Conservation (phyloP, 2,329 filamentous ascomycete genomes). For the Diaporthe helianthi region DNA sequence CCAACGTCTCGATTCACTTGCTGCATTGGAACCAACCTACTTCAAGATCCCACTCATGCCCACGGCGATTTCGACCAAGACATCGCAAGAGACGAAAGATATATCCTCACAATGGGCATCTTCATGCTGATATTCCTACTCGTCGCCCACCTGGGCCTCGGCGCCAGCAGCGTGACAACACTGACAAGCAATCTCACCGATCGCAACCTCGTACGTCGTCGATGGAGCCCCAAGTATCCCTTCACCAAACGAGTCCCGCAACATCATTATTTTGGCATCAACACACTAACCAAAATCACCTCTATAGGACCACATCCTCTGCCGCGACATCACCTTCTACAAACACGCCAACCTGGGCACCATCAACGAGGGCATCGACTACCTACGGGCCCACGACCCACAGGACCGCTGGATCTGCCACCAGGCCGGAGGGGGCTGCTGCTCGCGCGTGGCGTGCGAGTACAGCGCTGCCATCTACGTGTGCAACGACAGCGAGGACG, state of each 20-base stretch:
- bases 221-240: too few species aligned
- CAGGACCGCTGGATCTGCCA: background rate
- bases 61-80: background rate
- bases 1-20: background rate
- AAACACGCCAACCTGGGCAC: slow-evolving; percentile 1
- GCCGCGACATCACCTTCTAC: background rate
- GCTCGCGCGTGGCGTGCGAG: background rate
- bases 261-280: too few species aligned
- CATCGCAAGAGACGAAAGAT: background rate
- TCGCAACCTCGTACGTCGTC: background rate
- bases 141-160: background rate
- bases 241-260: background rate
- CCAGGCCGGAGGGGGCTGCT: slow-evolving; percentile 2
- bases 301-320: background rate
- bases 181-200: background rate
- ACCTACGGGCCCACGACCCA: background rate
- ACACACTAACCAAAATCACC: background rate
- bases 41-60: background rate
- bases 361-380: background rate
- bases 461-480: slow-evolving; percentile 3
- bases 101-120: background rate
- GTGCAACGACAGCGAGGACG: slow-evolving; percentile 14
- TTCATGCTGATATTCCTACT: background rate
- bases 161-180: background rate
- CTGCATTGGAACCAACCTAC: background rate